A percentile compares a stretch with the other conserved stretches of the same genome.
Evolutionary conservation across 225 moss, liverwort and hornwort species (phyloP).

Genomic region (Anthoceros angustus): DNA sequence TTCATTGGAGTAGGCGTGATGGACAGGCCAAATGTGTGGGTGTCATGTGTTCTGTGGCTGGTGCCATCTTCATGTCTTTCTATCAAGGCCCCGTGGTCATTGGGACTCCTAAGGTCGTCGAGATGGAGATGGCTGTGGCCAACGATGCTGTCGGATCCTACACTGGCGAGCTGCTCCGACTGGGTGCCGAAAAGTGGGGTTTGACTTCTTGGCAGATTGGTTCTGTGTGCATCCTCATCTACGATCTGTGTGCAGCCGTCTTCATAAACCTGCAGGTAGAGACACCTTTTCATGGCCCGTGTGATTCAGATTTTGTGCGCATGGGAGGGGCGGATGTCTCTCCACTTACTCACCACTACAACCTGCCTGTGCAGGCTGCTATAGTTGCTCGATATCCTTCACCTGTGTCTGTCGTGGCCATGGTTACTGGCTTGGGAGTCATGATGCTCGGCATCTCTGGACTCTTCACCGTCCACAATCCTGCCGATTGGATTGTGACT

Average conservation of each 20-base stretch:
- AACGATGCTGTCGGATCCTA: neutral
- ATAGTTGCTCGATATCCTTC: slow-evolving; percentile 51
- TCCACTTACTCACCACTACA: neutral
- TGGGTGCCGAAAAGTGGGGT: neutral
- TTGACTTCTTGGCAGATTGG: slow-evolving; percentile 9
- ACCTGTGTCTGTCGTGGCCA: slow-evolving; percentile 43
- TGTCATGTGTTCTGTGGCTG: slow-evolving; percentile 14
- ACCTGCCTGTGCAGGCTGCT: slow-evolving; percentile 4
- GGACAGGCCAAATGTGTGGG: slow-evolving; percentile 20
- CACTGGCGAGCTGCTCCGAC: neutral
- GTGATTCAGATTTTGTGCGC: neutral
- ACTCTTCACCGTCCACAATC: slow-evolving; percentile 23
- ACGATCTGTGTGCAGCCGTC: neutral
- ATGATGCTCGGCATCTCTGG: slow-evolving; percentile 34
- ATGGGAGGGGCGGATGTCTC: slow-evolving; percentile 12
- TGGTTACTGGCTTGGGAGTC: slow-evolving; percentile 29
- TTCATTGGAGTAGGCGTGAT: slow-evolving; percentile 13
- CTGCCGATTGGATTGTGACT: slow-evolving; percentile 39
- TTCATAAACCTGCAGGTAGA: slow-evolving; percentile 10
- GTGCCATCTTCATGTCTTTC: slow-evolving; percentile 16
- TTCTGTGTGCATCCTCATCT: slow-evolving; percentile 3
- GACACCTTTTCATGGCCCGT: neutral
- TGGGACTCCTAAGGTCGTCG: neutral
- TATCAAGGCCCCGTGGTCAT: slow-evolving; percentile 13
- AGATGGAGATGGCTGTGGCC: neutral